Evolutionary conservation across 2,329 filamentous ascomycete species (phyloP), one percentile per base, ranked within the genome.

Genomic region (Pyrenophora graminea): DNA sequence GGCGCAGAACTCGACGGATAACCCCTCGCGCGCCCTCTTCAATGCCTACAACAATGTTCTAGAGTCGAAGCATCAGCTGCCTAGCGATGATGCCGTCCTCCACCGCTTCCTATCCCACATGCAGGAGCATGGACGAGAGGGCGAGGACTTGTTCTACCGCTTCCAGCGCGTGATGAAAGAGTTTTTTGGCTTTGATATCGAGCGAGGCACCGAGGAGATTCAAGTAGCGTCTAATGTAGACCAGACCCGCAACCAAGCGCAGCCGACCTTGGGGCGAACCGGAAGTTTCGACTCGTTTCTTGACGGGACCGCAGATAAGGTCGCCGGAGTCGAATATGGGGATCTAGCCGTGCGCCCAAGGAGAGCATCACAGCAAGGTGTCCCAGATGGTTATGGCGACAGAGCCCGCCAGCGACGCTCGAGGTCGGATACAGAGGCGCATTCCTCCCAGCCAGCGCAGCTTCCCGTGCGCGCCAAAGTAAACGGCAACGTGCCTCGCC

Each of bases 101-200:
- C 85, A 91, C 58, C 84, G 87, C 56, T 86, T 95, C 63, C 76
- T 96, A 48, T 90, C 94, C 70, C 87, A 87, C 64, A 85, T 96
- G 68, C 70, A 69, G 58, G 62, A 67, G 56, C 53, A 66, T 15
- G 48, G 55, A 12, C 50, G 53, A 6, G 12, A 60, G 37, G 53
- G 66, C 53, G 62, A 67, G 45, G 51, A 53, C 81, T 77, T 95
- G 23, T 80, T 84, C 56, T 83, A 87, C 51, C 88, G 87, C 61
- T 92, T 94, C 63, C 82, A 85, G 69, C 77, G 81, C 50, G 79
- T 90, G 52, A 78, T 95, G 58, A 77, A 76, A 13, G 80, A 83
- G 42, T 47, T 30, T 19, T 59, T 64, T 31, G 60, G 54, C 2
- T 85, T 91, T 80, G 86, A 86, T 18, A 78, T 94, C 46, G 85